Evolutionary conservation across 257 asterid species (phyloP).

Genomic region (Verbascum thapsus): DNA sequence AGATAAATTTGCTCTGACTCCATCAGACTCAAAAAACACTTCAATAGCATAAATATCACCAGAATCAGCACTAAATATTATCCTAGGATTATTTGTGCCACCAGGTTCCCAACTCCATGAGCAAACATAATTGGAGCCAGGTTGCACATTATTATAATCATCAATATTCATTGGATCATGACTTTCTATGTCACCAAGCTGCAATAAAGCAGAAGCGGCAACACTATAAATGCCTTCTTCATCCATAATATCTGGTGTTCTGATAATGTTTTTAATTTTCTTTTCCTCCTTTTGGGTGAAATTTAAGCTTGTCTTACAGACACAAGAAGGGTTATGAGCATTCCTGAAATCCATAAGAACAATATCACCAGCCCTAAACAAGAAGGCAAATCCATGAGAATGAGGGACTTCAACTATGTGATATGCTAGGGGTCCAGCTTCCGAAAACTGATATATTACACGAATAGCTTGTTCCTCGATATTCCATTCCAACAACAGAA

Average conservation of each 20-base stretch:
- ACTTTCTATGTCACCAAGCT: conserved; percentile 82
- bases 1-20: conserved; percentile 64
- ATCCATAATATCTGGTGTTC: conserved; percentile 82
- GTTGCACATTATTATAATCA: conserved; percentile 53
- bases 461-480: conserved; percentile 54
- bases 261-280: conserved; percentile 50
- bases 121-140: conserved; percentile 75
- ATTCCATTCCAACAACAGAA: conserved; percentile 81
- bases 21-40: conserved; percentile 64
- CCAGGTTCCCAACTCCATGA: conserved; percentile 98
- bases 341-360: conserved; percentile 87
- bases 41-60: conserved; percentile 82
- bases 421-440: conserved; percentile 84
- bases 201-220: conserved; percentile 97
- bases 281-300: conserved; percentile 67
- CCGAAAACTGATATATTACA: conserved; percentile 73
- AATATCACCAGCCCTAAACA: conserved; percentile 91
- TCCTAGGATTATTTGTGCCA: conserved; percentile 49
- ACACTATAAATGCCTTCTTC: conserved; percentile 85
- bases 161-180: conserved; percentile 91
- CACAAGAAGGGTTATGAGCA: conserved; percentile 60
- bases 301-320: conserved; percentile 66
- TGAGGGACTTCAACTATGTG: conserved; percentile 90
- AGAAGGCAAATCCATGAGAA: conserved; percentile 74
- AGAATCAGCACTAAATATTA: conserved; percentile 86